A percentile compares a stretch with the other conserved stretches of the same genome.
phyloP scores from a whole-genome alignment of 2,329 filamentous ascomycete species.

The Xylaria hypoxylon region DNA sequence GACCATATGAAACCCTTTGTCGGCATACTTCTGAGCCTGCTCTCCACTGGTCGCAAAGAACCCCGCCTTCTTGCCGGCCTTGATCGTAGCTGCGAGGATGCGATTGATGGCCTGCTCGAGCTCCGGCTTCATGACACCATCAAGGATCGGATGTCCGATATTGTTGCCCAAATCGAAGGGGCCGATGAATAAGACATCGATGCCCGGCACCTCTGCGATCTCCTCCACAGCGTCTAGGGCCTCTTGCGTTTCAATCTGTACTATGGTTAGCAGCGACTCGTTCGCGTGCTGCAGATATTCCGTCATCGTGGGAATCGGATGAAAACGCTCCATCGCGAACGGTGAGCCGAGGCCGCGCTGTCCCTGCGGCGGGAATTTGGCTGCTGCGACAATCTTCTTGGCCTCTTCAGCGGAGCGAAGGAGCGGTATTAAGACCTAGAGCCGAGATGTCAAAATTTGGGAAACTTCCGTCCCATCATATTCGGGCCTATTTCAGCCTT shows the following conservation, averaged over 20 bases:
- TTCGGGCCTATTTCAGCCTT: neutral
- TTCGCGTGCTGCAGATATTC: constrained; percentile 70
- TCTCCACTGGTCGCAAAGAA: constrained; percentile 69
- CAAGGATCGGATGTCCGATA: constrained; percentile 70
- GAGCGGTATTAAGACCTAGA: constrained; percentile 63
- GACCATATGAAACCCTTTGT: constrained; percentile 72
- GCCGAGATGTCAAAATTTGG: constrained; percentile 26
- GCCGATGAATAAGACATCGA: constrained; percentile 74
- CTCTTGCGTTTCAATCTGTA: constrained; percentile 75
- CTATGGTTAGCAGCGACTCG: constrained; percentile 69
- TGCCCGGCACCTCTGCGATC: constrained; percentile 69
- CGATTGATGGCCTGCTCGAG: constrained; percentile 69
- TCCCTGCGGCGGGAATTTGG: constrained; percentile 68
- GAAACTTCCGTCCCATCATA: neutral
- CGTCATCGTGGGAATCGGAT: constrained; percentile 60
- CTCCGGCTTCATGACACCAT: constrained; percentile 68
- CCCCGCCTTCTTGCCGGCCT: constrained; percentile 74
- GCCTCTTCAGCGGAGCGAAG: constrained; percentile 66
- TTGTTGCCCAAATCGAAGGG: constrained; percentile 75
- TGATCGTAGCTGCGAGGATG: constrained; percentile 67
- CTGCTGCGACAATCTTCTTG: constrained; percentile 60
- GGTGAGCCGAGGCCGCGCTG: constrained; percentile 67
- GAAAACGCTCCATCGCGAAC: constrained; percentile 64
- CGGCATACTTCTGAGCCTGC: constrained; percentile 65
- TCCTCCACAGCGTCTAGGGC: constrained; percentile 70